Base-by-base conservation (phyloP, 2,329 filamentous ascomycete species). In the Microsporum canis region DNA sequence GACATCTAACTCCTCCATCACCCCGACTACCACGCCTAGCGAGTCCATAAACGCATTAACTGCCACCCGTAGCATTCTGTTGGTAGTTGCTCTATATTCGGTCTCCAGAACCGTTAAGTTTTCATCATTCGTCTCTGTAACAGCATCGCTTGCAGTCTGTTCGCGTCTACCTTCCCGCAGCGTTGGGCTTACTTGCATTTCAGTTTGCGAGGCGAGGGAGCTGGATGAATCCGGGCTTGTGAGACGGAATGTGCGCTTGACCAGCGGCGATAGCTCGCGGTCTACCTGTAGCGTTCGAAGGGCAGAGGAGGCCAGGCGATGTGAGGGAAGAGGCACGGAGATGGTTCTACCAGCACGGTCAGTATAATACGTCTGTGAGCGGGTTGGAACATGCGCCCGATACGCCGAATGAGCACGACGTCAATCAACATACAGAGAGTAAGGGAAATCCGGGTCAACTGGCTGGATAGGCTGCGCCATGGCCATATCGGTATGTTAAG, bases 41-140 rank as follows among this genome's bases (percentile, higher is more conserved):
- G 88, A 95, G 69, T 97, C 92, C 80, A 97, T 91, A 74, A 96
- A 96, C 7, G 91, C 90, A 76, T 97, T 97, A 61, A 96, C 91
- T 2, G 92, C 89, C 1, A 99, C 94, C 51, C 94, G 86, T 62
- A 99, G 81, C 92, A 97, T 97, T 67, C 94, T 87, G 72, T 96
- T 96, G 23, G 94, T 97, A 0, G 90, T 90, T 0, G 94, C 94
- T 60, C 81, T 82, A 76, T 97, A 97, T 63, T 87, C 82, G 7
- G 89, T 87, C 63, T 82, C 80, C 57, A 97, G 78, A 3, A 91
- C 75, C 0, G 77, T 81, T 67, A 76, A 75, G 39, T 70, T 68
- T 31, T 75, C 72, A 5, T 72, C 71, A n/a, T 12, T 23, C 6
- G 4, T 31, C 12, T 7, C 51, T 34, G 10, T 10, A 36, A 4